A percentile compares a stretch with the other conserved stretches of the same genome.
Conservation (phyloP, 2,329 filamentous ascomycete genomes). For the Alternaria hordeiaustralica region DNA sequence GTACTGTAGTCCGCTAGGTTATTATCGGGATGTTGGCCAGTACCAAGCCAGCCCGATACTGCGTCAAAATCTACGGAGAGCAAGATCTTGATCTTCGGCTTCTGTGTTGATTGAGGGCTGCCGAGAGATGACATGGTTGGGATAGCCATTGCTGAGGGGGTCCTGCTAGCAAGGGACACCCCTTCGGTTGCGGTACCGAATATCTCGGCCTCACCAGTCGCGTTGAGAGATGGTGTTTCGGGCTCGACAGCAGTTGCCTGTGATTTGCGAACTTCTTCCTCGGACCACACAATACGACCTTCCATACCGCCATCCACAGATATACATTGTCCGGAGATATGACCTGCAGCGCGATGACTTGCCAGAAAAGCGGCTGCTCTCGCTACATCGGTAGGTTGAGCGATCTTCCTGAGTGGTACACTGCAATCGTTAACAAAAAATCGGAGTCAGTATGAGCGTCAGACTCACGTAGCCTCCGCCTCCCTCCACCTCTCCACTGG, state of each 20-base stretch:
- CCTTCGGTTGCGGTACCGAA: conserved; percentile 20
- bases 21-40: conserved; percentile 60
- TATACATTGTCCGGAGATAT: conserved; percentile 62
- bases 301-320: conserved; percentile 61
- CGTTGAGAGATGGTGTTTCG: not conserved
- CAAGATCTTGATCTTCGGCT: conserved; percentile 49
- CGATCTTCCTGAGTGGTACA: conserved; percentile 56
- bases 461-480: conserved; percentile 54
- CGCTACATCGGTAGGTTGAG: conserved; percentile 58
- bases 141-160: not conserved
- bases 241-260: conserved; percentile 3
- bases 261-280: conserved; percentile 47
- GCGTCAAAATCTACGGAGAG: conserved; percentile 63
- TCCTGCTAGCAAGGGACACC: conserved; percentile 8
- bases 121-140: not conserved
- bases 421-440: conserved; percentile 12
- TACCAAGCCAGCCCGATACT: conserved; percentile 66
- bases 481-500: conserved; percentile 58
- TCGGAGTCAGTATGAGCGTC: not conserved
- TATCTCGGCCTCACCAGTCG: conserved; percentile 5
- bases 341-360: conserved; percentile 59
- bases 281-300: conserved; percentile 57
- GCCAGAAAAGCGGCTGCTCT: conserved; percentile 59
- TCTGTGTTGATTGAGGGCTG: not conserved
- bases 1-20: conserved; percentile 62